Evolutionary conservation across 2,329 filamentous ascomycete species (phyloP).

Genomic region (Cytospora leucostoma): DNA sequence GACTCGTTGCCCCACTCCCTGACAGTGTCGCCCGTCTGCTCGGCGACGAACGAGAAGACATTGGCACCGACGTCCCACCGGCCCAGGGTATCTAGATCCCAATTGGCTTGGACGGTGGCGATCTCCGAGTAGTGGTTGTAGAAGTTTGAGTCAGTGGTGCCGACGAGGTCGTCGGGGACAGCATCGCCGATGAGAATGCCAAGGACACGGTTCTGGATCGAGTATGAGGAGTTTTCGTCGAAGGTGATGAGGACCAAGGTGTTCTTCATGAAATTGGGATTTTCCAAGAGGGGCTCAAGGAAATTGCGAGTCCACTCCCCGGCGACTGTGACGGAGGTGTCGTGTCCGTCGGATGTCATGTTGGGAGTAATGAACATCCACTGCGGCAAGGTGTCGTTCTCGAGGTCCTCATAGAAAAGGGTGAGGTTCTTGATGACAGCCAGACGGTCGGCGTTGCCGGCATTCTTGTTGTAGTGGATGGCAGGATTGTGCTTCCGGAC

Average conservation of each 20-base stretch:
- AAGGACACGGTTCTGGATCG: constrained; percentile 67
- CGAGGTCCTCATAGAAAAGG: constrained; percentile 67
- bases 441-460: constrained; percentile 59
- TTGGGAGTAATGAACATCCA: constrained; percentile 73
- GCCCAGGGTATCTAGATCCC: constrained; percentile 68
- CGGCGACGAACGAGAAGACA: constrained; percentile 63
- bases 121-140: constrained; percentile 75
- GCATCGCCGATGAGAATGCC: constrained; percentile 73
- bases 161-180: constrained; percentile 63
- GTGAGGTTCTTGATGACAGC: constrained; percentile 74
- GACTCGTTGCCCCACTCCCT: constrained; percentile 28
- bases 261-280: constrained; percentile 68
- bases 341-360: constrained; percentile 77
- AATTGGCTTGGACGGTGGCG: constrained; percentile 69
- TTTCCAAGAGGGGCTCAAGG: constrained; percentile 67
- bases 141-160: constrained; percentile 68
- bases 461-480: constrained; percentile 67
- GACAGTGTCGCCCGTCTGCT: constrained; percentile 59
- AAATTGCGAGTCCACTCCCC: constrained; percentile 69
- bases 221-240: constrained; percentile 75
- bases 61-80: constrained; percentile 74
- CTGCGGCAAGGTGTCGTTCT: constrained; percentile 66
- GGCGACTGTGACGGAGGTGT: constrained; percentile 68
- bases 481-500: constrained; percentile 79
- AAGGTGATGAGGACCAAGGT: constrained; percentile 71